These are phyloP conservation scores for Tubosaeta sp. DNA, from an alignment of 768 basidiomycete species.

Conservation along the genomic window DNA sequence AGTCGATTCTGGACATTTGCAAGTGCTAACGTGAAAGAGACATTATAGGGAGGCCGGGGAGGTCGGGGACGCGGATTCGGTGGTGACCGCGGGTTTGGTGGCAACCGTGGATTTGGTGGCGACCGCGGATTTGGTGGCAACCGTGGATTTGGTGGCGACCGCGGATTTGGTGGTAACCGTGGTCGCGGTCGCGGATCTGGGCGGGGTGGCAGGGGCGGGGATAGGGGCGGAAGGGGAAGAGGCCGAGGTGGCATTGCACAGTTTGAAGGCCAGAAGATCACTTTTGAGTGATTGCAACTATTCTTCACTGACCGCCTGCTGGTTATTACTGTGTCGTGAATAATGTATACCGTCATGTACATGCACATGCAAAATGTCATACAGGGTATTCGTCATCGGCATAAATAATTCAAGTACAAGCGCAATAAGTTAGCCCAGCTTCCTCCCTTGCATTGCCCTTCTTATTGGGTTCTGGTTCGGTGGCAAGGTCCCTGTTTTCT, in stretches of 20 bases:
- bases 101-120: slow-evolving; percentile 32
- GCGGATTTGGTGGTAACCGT: no score
- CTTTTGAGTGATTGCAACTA: slow-evolving; percentile 32
- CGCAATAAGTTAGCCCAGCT: slow-evolving; percentile 1
- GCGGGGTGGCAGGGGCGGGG: slow-evolving; percentile 41
- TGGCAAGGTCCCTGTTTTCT: slow-evolving; percentile 66
- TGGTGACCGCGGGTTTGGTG: slow-evolving; percentile 29
- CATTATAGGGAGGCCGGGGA: slow-evolving; percentile 31
- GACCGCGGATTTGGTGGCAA: no score
- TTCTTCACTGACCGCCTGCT: no score
- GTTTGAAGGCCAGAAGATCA: slow-evolving; percentile 51
- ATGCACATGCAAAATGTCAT: background rate
- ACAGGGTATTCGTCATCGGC: background rate
- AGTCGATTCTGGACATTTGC: slow-evolving; percentile 22
- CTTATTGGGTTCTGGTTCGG: slow-evolving; percentile 68
- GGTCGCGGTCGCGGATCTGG: slow-evolving; percentile 41
- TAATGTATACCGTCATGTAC: no score
- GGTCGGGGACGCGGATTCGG: slow-evolving; percentile 27
- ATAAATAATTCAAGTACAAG: background rate
- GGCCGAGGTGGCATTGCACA: slow-evolving; percentile 48
- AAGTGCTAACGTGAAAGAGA: background rate
- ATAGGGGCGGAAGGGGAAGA: slow-evolving; percentile 30
- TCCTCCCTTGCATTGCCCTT: slow-evolving; percentile 49
- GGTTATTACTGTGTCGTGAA: no score
- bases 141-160: no score